Evolutionary conservation across 2,329 filamentous ascomycete genomes (phyloP), one percentile per base, ranked within the genome.

Genomic region (Phaeomoniella chlamydospora): DNA sequence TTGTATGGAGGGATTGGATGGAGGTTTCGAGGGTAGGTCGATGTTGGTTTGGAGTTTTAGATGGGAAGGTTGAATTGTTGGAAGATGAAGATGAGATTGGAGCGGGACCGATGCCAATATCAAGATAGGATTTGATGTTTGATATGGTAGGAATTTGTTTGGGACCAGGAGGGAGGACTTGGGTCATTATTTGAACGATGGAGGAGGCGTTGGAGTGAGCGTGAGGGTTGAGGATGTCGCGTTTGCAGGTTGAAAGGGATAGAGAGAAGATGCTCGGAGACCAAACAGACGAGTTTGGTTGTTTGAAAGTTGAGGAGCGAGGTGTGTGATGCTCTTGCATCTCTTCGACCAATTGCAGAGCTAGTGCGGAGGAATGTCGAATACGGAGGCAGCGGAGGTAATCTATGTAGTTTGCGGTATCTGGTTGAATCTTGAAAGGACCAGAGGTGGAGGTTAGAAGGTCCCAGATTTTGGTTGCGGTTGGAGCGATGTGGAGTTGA

Each of bases 161-260:
- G n/a, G 22, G 22, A n/a, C 22, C 22, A 6, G 22, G 47, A 26
- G 22, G 22, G n/a, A 26, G n/a, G n/a, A 26, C 22, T n/a, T 26
- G 6, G 22, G 22, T 26, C 78, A 87, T 86, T 35, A 71, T 52
- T 36, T 75, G 64, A 18, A 94, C 59, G 16, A 93, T 64, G 35
- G 64, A 56, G 35, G 65, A 72, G 3, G 82, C 80, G 44, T 80
- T 68, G 3, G 63, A 57, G 43, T 93, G 70, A 15, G 73, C 71
- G 36, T 77, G 70, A n/a, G 55, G 64, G 53, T 92, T 94, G 37
- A 77, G 75, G 49, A 76, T 79, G 61, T 94, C 85, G 38, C 78
- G 72, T 15, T 74, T 61, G 54, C 86, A 94, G 4, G 74, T 68
- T 43, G 70, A 68, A 63, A 94, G 74, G 37, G 80, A 84, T 33